Evolutionary conservation across 331 rosid genomes (phyloP).

Genomic region (Saraca asoca): DNA sequence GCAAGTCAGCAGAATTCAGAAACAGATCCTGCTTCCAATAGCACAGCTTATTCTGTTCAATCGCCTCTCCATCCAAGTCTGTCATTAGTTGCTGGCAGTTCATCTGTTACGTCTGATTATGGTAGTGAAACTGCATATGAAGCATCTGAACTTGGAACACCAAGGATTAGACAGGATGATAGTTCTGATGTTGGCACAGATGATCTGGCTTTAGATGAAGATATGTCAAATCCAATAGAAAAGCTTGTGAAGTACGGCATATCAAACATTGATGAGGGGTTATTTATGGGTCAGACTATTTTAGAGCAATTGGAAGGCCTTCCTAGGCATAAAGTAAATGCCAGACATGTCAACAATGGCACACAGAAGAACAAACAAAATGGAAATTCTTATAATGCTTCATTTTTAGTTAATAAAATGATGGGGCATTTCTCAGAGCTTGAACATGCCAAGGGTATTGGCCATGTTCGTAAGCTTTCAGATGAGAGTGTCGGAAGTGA

Average conservation of each 20-base stretch:
- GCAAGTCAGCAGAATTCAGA: constrained; percentile 61
- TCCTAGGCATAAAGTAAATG: constrained; percentile 78
- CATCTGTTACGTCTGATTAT: constrained; percentile 80
- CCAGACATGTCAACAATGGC: constrained; percentile 60
- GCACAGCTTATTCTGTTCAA: constrained; percentile 51
- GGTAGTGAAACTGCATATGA: constrained; percentile 96
- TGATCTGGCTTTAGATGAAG: constrained; percentile 85
- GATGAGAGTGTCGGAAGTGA: constrained; percentile 88
- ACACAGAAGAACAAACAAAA: constrained; percentile 56
- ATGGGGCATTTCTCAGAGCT: constrained; percentile 72
- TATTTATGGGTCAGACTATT: constrained; percentile 92
- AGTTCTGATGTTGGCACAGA: constrained; percentile 79
- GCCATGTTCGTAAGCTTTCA: constrained; percentile 74
- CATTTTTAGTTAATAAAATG: constrained; percentile 60
- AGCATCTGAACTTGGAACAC: constrained; percentile 85
- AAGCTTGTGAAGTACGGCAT: constrained; percentile 78
- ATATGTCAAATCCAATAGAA: constrained; percentile 73
- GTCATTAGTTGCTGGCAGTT: constrained; percentile 69
- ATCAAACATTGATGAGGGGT: constrained; percentile 87
- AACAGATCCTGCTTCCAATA: constrained; percentile 47
- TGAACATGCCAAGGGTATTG: constrained; percentile 59
- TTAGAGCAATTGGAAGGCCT: constrained; percentile 94
- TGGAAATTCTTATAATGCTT: constrained; percentile 71
- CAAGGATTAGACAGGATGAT: constrained; percentile 76
- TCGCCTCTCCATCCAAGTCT: constrained; percentile 54